Conservation (phyloP, 179 eudicot species). For the Monotropa hypopitys region DNA sequence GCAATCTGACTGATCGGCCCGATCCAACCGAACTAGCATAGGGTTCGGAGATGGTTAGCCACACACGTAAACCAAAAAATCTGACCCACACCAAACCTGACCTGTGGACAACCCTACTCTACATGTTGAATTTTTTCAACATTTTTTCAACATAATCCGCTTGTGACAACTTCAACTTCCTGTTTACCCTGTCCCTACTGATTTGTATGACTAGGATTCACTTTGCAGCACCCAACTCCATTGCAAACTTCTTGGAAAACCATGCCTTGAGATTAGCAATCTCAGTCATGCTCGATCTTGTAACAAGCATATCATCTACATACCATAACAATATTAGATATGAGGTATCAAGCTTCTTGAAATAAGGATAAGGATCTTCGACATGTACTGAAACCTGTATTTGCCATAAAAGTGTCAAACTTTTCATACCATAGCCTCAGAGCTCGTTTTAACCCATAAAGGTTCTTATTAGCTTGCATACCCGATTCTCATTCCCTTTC, state of each 20-base stretch:
- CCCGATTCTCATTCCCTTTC: neutral
- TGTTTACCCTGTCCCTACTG: neutral
- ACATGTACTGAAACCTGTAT: neutral
- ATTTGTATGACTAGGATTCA: neutral
- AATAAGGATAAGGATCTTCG: neutral
- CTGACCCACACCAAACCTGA: too few relatives aligned
- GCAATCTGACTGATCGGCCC: too few relatives aligned
- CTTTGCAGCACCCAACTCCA: neutral
- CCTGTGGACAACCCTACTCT: too few relatives aligned
- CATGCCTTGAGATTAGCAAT: neutral
- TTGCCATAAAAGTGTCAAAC: neutral
- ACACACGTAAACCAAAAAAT: too few relatives aligned
- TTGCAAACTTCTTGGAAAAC: neutral
- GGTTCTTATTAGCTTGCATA: neutral
- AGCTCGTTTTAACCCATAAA: neutral
- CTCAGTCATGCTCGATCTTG: neutral
- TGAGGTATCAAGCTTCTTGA: neutral
- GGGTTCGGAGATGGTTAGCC: too few relatives aligned
- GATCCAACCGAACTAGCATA: too few relatives aligned
- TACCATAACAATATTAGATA: neutral
- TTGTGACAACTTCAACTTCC: neutral
- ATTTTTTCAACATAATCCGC: neutral
- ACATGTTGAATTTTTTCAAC: neutral
- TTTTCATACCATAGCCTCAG: neutral
- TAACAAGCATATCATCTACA: neutral